Base-by-base conservation (phyloP, 2,329 filamentous ascomycete genomes). In the Penicillium brasilianum region DNA sequence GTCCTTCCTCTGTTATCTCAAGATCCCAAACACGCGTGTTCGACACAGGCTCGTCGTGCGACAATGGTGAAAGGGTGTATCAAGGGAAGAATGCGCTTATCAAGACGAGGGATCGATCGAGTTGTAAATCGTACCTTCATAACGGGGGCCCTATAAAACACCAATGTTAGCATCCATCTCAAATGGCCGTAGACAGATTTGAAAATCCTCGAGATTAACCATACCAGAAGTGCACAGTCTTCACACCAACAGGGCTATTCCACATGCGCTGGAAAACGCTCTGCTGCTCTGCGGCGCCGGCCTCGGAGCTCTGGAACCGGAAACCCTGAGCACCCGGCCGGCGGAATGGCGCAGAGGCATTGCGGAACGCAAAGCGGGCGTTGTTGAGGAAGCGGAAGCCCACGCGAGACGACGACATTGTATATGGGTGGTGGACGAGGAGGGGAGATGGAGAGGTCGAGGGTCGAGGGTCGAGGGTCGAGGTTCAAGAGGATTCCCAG, bases 181-280 rank as follows among this genome's bases (percentile, higher is more conserved):
- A 37, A 5, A 25, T 30, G 14, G 1, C 16, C 14, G 7, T n/a
- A 18, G 7, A 30, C 16, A 34, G 16, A 8, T n/a, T n/a, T n/a
- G n/a, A n/a, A 1, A 57, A 57, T 53, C 37, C 13, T 43, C 28
- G 5, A 10, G 5, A n/a, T 4, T 1, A 13, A 59, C 70, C 48
- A 48, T 83, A 94, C 94, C 95, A 99, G 83, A 99, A 99, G 81
- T 99, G 95, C 72, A 99, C 95, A 64, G 95, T 99, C 89, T 93
- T 93, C 71, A 93, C 71, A 55, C 91, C 91, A 66, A 93, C 80
- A 65, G 91, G 90, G 78, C 90, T 92, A 78, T 92, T 87, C 90
- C 89, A 93, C 84, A 96, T 87, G 79, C 88, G 88, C 83, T 89
- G 88, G 78, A 95, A 88, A 55, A 77, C 78, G 66, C 76, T 81